phyloP scores from a whole-genome alignment of 768 basidiomycete species.

The Rhodotorula paludigena region DNA sequence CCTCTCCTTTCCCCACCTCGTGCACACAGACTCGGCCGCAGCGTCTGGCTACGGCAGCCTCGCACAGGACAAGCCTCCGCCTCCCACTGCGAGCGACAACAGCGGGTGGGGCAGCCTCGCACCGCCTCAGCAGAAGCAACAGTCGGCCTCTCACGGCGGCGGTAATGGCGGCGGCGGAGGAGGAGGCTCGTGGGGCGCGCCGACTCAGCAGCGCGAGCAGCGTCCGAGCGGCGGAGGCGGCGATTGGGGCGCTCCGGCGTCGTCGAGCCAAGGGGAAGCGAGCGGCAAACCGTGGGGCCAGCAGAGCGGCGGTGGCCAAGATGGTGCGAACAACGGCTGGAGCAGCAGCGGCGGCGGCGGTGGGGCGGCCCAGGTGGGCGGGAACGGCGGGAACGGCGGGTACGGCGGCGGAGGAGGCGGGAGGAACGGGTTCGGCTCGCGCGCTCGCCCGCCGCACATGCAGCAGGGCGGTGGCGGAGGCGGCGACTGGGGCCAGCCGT shows the following conservation, averaged over 20 bases:
- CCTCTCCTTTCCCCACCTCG: neutral
- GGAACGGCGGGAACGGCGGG: neutral
- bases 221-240: no score
- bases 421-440: neutral
- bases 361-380: neutral
- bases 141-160: neutral
- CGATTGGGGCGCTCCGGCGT: no score
- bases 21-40: neutral
- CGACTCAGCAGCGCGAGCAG: no score
- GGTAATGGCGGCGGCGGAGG: neutral
- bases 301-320: neutral
- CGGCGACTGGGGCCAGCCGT: neutral
- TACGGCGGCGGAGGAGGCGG: neutral
- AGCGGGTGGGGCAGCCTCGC: no score
- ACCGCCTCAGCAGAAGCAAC: neutral
- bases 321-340: neutral
- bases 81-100: no score
- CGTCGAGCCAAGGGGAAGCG: no score
- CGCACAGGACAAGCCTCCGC: no score
- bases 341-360: neutral
- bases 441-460: neutral
- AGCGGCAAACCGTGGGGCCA: no score
- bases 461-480: neutral
- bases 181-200: no score
- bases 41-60: no score